Evolutionary conservation across 176 grass and related monocot species (phyloP).

Genomic region (Poa annua): DNA sequence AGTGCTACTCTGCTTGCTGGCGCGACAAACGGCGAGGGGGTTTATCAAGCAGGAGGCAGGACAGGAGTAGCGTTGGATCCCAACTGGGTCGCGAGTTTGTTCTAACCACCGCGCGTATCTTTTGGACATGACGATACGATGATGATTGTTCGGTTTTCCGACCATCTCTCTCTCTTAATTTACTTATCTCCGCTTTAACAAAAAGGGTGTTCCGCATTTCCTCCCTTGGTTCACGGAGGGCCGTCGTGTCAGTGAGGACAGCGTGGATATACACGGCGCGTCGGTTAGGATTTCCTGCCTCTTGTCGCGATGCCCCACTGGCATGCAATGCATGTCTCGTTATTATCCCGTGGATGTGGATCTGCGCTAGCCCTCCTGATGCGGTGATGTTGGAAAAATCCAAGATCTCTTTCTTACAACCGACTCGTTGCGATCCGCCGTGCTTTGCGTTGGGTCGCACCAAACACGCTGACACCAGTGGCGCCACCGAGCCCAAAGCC

Average conservation of each 20-base stretch:
- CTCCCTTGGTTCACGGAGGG: too few species aligned
- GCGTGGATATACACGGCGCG: too few species aligned
- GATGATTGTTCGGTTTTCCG: background rate
- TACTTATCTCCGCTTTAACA: background rate
- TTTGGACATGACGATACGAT: background rate
- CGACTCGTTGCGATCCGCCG: background rate
- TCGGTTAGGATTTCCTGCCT: background rate
- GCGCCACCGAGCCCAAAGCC: too few species aligned
- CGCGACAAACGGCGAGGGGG: background rate
- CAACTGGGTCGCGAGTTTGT: background rate
- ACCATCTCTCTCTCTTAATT: background rate
- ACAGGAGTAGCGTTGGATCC: background rate
- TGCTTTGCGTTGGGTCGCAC: background rate
- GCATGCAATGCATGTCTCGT: background rate
- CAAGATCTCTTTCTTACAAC: background rate
- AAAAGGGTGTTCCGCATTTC: too few species aligned
- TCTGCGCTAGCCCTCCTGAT: background rate
- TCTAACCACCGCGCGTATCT: constrained; percentile 30
- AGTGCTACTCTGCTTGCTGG: background rate
- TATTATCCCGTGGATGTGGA: background rate
- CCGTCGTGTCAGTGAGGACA: too few species aligned
- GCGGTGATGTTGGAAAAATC: background rate
- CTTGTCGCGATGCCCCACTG: background rate
- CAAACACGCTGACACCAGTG: background rate
- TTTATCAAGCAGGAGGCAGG: background rate